A percentile compares a stretch with the other conserved stretches of the same genome.
Conservation (phyloP, 768 basidiomycete genomes). For the Tricholoma bakamatsutake region DNA sequence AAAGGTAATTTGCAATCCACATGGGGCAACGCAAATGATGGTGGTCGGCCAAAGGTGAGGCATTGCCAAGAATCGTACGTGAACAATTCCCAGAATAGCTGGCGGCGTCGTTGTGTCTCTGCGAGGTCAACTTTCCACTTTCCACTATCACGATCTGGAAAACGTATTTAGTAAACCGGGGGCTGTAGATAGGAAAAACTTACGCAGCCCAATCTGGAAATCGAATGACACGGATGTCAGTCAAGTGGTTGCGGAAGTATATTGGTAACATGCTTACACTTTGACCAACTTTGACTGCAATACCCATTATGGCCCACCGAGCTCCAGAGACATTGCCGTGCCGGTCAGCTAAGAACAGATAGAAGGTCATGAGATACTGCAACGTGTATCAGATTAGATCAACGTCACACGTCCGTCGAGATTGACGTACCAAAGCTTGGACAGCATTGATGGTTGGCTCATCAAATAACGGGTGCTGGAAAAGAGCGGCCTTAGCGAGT, state of each 20-base stretch:
- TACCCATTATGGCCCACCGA: slow-evolving; percentile 64
- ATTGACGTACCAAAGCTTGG: slow-evolving; percentile 51
- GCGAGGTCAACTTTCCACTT: slow-evolving; percentile 54
- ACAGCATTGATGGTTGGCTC: slow-evolving; percentile 64
- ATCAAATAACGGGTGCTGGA: slow-evolving; percentile 59
- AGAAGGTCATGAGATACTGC: slow-evolving; percentile 67
- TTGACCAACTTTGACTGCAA: slow-evolving; percentile 65
- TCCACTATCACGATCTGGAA: slow-evolving; percentile 63
- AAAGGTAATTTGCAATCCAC: slow-evolving; percentile 62
- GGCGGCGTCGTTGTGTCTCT: slow-evolving; percentile 58
- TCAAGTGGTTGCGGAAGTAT: slow-evolving; percentile 6
- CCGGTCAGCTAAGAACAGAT: slow-evolving; percentile 62
- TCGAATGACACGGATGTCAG: slow-evolving; percentile 2
- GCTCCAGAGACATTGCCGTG: slow-evolving; percentile 61
- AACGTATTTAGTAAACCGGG: slow-evolving; percentile 4
- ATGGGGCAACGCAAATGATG: slow-evolving; percentile 61
- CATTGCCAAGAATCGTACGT: slow-evolving; percentile 55
- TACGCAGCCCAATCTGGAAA: slow-evolving; percentile 62
- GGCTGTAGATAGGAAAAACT: slow-evolving; percentile 20
- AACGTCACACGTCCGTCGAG: slow-evolving; percentile 1
- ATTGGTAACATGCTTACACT: slow-evolving; percentile 43
- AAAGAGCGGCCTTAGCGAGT: slow-evolving; percentile 57
- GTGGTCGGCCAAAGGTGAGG: slow-evolving; percentile 64
- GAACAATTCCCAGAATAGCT: slow-evolving; percentile 64
- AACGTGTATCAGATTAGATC: slow-evolving; percentile 10